These are phyloP conservation scores for Noccaea caerulescens DNA, from an alignment of 345 rosid species.

Conservation along the genomic window DNA sequence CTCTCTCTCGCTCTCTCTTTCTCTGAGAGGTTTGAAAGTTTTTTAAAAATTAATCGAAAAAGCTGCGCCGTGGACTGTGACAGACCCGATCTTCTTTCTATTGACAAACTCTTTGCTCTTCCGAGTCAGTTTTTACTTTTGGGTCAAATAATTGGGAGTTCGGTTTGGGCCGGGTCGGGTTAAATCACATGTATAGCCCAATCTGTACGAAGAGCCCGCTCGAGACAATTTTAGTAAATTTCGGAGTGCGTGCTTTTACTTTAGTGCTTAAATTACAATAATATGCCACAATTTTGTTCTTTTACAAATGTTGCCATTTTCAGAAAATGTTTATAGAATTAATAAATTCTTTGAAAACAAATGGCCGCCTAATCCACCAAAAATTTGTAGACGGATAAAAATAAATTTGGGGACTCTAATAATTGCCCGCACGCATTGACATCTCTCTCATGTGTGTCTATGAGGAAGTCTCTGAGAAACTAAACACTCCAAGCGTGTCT, in stretches of 20 bases:
- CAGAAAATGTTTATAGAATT: no score
- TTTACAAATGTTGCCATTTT: no score
- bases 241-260: no score
- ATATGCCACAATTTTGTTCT: no score
- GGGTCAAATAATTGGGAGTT: not conserved
- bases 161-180: not conserved
- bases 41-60: not conserved
- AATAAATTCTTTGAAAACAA: no score
- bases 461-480: slow-evolving; percentile 20
- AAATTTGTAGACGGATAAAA: no score
- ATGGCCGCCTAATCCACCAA: no score
- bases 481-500: slow-evolving; percentile 26
- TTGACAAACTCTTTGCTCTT: slow-evolving; percentile 27
- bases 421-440: slow-evolving; percentile 25
- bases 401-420: not conserved
- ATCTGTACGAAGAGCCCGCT: not conserved
- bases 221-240: not conserved
- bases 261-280: no score
- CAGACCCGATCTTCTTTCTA: slow-evolving; percentile 34
- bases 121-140: slow-evolving; percentile 11
- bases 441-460: not conserved
- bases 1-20: not conserved
- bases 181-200: not conserved
- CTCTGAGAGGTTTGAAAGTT: not conserved
- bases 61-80: slow-evolving; percentile 34